Evolutionary conservation across 2,329 filamentous ascomycete genomes (phyloP).

Genomic region (Talaromyces sp.): DNA sequence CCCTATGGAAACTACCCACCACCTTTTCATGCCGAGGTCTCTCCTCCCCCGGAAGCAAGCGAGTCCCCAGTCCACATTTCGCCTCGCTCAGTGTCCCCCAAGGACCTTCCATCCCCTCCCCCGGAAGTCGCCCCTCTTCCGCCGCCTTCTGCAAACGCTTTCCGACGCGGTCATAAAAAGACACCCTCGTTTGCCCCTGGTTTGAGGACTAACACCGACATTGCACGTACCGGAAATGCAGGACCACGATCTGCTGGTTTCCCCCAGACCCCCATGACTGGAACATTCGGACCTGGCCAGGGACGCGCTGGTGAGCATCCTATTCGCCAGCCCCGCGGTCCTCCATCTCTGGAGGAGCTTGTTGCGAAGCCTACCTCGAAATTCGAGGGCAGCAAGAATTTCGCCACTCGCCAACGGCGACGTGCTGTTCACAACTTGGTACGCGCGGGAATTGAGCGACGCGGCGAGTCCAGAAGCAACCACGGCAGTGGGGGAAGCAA

Average conservation of each 20-base stretch:
- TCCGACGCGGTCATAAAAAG: constrained; percentile 87
- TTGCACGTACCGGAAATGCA: constrained; percentile 48
- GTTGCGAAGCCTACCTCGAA: constrained; percentile 84
- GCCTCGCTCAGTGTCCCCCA: constrained; percentile 59
- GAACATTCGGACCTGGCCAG: constrained; percentile 88
- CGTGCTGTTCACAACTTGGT: constrained; percentile 89
- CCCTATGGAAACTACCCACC: constrained; percentile 44
- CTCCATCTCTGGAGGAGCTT: constrained; percentile 86
- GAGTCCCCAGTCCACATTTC: constrained; percentile 49
- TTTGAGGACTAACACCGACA: constrained; percentile 49
- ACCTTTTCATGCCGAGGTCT: constrained; percentile 73
- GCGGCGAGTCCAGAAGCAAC: constrained; percentile 63
- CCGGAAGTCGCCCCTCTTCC: constrained; percentile 69
- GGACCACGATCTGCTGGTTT: constrained; percentile 76
- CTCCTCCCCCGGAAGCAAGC: constrained; percentile 65
- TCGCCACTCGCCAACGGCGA: constrained; percentile 84
- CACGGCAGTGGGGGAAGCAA: constrained; percentile 64
- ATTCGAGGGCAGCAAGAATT: constrained; percentile 95
- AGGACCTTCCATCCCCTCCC: constrained; percentile 59
- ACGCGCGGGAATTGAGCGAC: constrained; percentile 80
- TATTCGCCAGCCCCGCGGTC: constrained; percentile 84
- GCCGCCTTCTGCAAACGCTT: constrained; percentile 82
- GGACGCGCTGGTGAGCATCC: constrained; percentile 92
- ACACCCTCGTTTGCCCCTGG: constrained; percentile 63
- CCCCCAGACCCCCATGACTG: constrained; percentile 72